Percentiles rank a stretch among this genome's conserved stretches.
These are phyloP conservation scores for Aspergillus wentii DNA, from an alignment of 495 filamentous ascomycete species.

Conservation along the genomic window DNA sequence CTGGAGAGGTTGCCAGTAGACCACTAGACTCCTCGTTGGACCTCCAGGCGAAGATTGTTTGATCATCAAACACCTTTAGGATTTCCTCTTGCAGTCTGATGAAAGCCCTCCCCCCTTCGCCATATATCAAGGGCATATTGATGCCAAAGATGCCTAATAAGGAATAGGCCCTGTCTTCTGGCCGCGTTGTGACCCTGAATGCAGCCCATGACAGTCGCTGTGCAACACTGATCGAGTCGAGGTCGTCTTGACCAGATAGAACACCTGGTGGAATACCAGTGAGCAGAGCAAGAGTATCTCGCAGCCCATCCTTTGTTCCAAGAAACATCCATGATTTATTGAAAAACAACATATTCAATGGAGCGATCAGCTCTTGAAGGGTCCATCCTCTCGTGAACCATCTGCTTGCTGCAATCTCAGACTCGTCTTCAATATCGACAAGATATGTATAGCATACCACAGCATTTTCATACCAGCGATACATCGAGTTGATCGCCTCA, in stretches of 20 bases:
- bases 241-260: background rate
- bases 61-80: conserved; percentile 12
- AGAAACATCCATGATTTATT: conserved; percentile 1
- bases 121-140: conserved; percentile 24
- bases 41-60: conserved; percentile 18
- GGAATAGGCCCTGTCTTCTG: conserved; percentile 23
- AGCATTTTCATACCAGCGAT: conserved; percentile 24
- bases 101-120: conserved; percentile 20
- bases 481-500: conserved; percentile 46
- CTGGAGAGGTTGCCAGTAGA: too few relatives aligned
- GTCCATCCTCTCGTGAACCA: conserved; percentile 6
- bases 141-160: conserved; percentile 22
- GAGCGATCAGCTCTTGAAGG: conserved; percentile 6
- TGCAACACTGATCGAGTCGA: conserved; percentile 6
- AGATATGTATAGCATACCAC: conserved; percentile 13
- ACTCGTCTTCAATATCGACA: background rate
- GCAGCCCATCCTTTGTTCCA: background rate
- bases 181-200: conserved; percentile 9
- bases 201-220: conserved; percentile 21
- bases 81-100: conserved; percentile 18
- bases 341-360: conserved; percentile 3
- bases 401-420: background rate
- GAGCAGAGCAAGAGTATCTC: background rate
- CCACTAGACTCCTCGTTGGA: too few relatives aligned
- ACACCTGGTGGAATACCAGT: conserved; percentile 3